phyloP scores from a whole-genome alignment of 805 yeast genomes.

The baker's yeast (Saccharomyces cerevisiae) region DNA sequence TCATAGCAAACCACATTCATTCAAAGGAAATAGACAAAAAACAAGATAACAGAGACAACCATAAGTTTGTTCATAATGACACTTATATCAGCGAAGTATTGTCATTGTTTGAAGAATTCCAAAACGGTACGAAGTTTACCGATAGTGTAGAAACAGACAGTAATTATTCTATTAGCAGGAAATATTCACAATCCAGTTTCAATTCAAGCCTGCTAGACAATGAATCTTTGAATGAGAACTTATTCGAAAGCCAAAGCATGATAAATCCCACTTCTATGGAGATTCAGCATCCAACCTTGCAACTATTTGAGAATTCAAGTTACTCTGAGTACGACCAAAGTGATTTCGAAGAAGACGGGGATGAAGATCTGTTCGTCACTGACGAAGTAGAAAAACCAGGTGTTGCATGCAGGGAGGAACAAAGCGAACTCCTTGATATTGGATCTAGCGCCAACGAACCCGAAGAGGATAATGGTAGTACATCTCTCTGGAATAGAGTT shows the following conservation, averaged over 20 bases:
- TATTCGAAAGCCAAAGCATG: not conserved
- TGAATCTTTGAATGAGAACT: slow-evolving; percentile 11
- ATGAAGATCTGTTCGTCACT: slow-evolving; percentile 13
- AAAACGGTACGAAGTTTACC: not conserved
- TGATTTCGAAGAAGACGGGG: slow-evolving; percentile 22
- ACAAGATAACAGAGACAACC: not conserved
- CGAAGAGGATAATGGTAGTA: slow-evolving; percentile 7
- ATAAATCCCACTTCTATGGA: not conserved
- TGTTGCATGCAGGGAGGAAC: not conserved
- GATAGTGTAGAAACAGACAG: not conserved
- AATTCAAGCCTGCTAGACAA: slow-evolving; percentile 21
- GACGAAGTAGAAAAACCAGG: slow-evolving; percentile 4
- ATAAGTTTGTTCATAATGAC: slow-evolving; percentile 1
- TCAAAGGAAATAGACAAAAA: not conserved
- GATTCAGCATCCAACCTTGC: not conserved
- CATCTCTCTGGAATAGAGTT: slow-evolving; percentile 34
- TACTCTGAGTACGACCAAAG: slow-evolving; percentile 23
- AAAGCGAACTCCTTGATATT: not conserved
- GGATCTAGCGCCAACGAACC: not conserved
- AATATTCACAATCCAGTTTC: slow-evolving; percentile 21
- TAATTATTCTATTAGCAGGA: slow-evolving; percentile 11
- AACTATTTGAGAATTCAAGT: slow-evolving; percentile 2
- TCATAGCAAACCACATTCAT: slow-evolving; percentile 31
- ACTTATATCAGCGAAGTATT: slow-evolving; percentile 31
- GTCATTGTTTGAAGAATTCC: slow-evolving; percentile 22